These are phyloP conservation scores for Malus hybrid DNA, from an alignment of 331 rosid genomes.

Conservation along the genomic window DNA sequence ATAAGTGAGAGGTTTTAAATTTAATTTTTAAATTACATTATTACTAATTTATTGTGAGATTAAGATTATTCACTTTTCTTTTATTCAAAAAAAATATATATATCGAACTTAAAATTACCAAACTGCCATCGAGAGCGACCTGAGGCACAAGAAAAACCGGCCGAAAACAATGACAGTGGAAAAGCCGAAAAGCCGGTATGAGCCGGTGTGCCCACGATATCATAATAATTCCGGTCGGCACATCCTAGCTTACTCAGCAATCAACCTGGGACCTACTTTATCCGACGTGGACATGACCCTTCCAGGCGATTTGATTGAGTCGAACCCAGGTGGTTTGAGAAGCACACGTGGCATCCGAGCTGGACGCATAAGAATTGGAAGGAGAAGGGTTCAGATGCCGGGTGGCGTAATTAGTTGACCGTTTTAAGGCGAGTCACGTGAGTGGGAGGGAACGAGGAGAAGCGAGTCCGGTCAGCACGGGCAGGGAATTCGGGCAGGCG, in stretches of 20 bases:
- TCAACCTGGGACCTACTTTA: slow-evolving; percentile 16
- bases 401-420: slow-evolving; percentile 11
- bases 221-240: slow-evolving; percentile 45
- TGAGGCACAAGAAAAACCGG: slow-evolving; percentile 14
- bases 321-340: slow-evolving; percentile 18
- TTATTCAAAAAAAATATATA: no score
- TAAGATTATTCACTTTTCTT: accelerated
- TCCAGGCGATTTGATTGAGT: slow-evolving; percentile 17
- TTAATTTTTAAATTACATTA: no score
- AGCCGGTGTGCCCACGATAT: slow-evolving; percentile 32
- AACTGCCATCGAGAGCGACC: background rate
- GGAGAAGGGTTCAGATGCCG: slow-evolving; percentile 8
- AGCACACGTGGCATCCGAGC: slow-evolving; percentile 41
- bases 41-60: no score
- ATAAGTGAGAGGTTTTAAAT: accelerated
- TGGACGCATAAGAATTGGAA: slow-evolving; percentile 19
- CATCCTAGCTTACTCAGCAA: slow-evolving; percentile 30
- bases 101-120: background rate
- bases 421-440: background rate
- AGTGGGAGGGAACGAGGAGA: background rate
- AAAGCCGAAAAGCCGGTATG: slow-evolving; percentile 13
- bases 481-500: slow-evolving; percentile 28
- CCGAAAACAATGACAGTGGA: slow-evolving; percentile 18
- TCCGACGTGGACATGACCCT: slow-evolving; percentile 27
- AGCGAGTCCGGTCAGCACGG: slow-evolving; percentile 25